Percentiles rank a stretch among this genome's conserved stretches.
These are phyloP conservation scores for Trametes elegans DNA, from an alignment of 768 basidiomycete genomes.

Conservation along the genomic window DNA sequence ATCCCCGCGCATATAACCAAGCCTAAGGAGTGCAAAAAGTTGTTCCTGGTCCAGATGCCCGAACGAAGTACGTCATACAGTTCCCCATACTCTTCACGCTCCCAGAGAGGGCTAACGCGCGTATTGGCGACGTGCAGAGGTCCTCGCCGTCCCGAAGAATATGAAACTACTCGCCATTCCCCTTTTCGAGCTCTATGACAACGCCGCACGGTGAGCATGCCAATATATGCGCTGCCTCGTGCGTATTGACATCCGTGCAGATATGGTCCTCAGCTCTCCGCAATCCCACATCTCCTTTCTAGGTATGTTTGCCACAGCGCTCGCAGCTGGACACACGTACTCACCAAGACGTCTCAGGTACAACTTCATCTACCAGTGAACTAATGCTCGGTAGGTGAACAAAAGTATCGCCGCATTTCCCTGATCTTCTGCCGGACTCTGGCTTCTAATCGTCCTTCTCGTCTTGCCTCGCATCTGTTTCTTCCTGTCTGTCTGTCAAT, in stretches of 20 bases:
- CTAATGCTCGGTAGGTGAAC: background rate
- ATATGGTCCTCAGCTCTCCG: slow-evolving; percentile 92
- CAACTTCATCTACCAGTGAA: slow-evolving; percentile 77
- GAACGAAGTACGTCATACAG: slow-evolving; percentile 76
- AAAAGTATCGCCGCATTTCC: background rate
- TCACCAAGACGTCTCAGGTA: slow-evolving; percentile 33
- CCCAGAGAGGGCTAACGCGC: background rate
- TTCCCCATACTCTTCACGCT: background rate
- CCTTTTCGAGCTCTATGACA: slow-evolving; percentile 96
- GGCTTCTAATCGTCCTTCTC: background rate
- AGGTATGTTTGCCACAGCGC: slow-evolving; percentile 43
- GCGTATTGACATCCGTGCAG: slow-evolving; percentile 31
- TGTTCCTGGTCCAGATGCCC: slow-evolving; percentile 94
- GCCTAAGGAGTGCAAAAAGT: slow-evolving; percentile 97
- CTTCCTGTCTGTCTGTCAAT: background rate
- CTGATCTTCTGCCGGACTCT: background rate
- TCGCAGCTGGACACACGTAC: background rate
- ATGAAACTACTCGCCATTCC: slow-evolving; percentile 99
- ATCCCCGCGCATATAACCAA: slow-evolving; percentile 95
- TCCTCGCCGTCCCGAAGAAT: slow-evolving; percentile 95
- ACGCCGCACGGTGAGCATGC: slow-evolving; percentile 71
- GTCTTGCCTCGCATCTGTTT: background rate
- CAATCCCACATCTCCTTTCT: slow-evolving; percentile 90
- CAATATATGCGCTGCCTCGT: background rate
- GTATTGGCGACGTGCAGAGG: slow-evolving; percentile 51